Evolutionary conservation across 176 grass and related monocot species (phyloP), one percentile per base, ranked within the genome.

Genomic region (Carex pumila): DNA sequence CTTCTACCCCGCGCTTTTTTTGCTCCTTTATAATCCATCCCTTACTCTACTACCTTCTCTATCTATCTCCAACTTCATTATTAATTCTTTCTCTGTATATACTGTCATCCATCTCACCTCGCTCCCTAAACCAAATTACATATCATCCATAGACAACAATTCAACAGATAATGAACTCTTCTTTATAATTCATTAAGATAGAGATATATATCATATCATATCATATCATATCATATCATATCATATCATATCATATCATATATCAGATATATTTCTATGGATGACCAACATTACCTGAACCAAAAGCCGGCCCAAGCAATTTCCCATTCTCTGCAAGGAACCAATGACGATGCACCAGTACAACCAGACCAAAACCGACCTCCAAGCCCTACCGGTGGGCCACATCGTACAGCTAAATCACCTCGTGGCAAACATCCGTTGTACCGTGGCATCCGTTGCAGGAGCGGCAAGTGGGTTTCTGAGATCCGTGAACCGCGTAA

Each of bases 401-500:
- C 79, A 7, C 58, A 43, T 58, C 41, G 47, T 54, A 0, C 57
- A 50, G 4, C 21, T 30, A 83, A 54, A 30, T 64, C 80, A 0
- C 80, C 60, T 13, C 80, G 80, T 66, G 80, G 80, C 1, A 83
- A 83, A 17, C 89, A 90, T 74, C 83, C 89, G 11, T 75, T 80
- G 65, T 94, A 94, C 89, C 91, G 86, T 1, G 94, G 94, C 10
- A 90, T 93, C 65, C 71, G 94, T 11, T 84, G 72, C 86, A 79
- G 94, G 37, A 79, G 85, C 68, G 88, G 94, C n/a, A 92, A 97
- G 84, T 93, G 94, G 91, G 89, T 97, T 9, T 90, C 89, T 82
- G 94, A 93, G 88, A 96, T 96, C 89, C 85, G 91, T 0, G 94
- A 96, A 85, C 94, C 87, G 3, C 75, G 94, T 37, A 93, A 89